phyloP scores from a whole-genome alignment of 495 filamentous ascomycete species.

The Diplogelasinospora grovesii region DNA sequence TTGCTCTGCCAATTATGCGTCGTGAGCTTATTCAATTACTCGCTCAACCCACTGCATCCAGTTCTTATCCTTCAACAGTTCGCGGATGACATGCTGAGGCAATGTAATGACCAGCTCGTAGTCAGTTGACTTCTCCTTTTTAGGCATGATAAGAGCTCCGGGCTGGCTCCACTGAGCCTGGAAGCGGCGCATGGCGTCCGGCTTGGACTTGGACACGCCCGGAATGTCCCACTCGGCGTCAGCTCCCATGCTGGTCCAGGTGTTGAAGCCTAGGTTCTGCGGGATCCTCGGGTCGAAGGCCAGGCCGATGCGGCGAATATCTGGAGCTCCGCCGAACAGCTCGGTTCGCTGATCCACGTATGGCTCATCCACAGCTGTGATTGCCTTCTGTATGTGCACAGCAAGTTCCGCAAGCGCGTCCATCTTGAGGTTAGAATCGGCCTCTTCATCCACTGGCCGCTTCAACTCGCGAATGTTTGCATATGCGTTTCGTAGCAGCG shows the following conservation, averaged over 20 bases:
- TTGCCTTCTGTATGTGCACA: not conserved
- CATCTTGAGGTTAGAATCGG: no score
- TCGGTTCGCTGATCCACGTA: not conserved
- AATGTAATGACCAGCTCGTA: not conserved
- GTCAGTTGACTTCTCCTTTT: not conserved
- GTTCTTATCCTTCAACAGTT: not conserved
- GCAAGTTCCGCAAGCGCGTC: not conserved
- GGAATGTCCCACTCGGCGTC: not conserved
- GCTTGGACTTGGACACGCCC: not conserved
- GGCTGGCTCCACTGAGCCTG: not conserved
- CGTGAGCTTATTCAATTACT: no score
- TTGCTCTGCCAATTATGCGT: no score
- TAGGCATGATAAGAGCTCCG: not conserved
- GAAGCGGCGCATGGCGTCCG: not conserved
- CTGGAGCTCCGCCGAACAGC: not conserved
- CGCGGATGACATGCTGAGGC: not conserved
- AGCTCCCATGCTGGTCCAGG: not conserved
- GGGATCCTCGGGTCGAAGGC: not conserved
- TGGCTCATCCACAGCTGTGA: not conserved
- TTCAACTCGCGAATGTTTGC: no score
- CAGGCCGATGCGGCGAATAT: not conserved
- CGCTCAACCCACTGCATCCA: not conserved
- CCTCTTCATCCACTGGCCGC: no score
- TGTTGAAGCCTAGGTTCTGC: not conserved
- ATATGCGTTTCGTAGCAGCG: not conserved